phyloP scores from a whole-genome alignment of 495 filamentous ascomycete genomes.

The Parmelia sp. region DNA sequence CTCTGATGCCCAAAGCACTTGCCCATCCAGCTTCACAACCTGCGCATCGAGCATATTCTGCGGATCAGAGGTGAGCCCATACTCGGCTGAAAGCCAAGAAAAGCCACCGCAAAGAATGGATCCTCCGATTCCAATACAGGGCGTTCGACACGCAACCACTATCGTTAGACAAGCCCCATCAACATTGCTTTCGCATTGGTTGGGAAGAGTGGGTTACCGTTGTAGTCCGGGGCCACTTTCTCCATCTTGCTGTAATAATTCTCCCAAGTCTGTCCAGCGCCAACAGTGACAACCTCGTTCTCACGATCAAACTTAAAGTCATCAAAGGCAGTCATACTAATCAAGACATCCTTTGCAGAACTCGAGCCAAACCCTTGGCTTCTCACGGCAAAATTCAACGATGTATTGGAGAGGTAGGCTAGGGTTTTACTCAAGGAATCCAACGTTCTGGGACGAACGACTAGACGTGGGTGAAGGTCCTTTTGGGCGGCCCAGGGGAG shows the following conservation, averaged over 20 bases:
- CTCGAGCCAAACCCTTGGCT: conserved; percentile 1
- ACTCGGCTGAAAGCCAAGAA: background rate
- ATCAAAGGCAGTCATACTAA: background rate
- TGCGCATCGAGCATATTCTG: conserved; percentile 1
- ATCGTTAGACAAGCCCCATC: background rate
- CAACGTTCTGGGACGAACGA: background rate
- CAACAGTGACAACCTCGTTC: background rate
- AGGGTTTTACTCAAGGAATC: background rate
- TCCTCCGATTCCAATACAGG: background rate
- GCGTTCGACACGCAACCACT: background rate
- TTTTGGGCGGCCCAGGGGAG: background rate
- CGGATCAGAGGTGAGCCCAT: conserved; percentile 1
- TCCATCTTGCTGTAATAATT: background rate
- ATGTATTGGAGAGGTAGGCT: background rate
- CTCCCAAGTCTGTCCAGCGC: background rate
- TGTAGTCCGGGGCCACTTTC: background rate
- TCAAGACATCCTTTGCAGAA: background rate
- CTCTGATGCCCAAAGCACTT: background rate
- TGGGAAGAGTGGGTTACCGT: background rate
- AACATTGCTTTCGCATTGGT: background rate
- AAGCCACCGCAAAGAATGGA: background rate
- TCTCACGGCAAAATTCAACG: background rate
- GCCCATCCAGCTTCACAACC: background rate
- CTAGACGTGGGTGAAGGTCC: background rate
- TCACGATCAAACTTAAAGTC: background rate